Evolutionary conservation across 2,329 filamentous ascomycete species (phyloP).

Genomic region (Cryphonectria nitschkei): DNA sequence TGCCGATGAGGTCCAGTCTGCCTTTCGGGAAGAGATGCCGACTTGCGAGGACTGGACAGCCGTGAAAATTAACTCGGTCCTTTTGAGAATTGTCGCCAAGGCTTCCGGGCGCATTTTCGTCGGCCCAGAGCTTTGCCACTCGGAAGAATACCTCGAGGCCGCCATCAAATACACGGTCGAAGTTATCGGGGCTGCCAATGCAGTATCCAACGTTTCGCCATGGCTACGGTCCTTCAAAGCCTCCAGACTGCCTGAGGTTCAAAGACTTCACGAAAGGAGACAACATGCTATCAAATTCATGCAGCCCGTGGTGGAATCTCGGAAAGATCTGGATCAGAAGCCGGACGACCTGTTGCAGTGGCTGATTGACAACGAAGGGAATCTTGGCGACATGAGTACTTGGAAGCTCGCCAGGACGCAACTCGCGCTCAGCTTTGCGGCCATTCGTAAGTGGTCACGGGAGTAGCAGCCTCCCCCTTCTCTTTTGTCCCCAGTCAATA

Average conservation of each 20-base stretch:
- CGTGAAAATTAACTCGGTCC: not conserved
- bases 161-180: not conserved
- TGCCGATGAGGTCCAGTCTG: not conserved
- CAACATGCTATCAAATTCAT: not conserved
- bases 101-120: not conserved
- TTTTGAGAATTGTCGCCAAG: not conserved
- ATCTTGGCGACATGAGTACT: conserved; percentile 30
- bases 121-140: not conserved
- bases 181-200: not conserved
- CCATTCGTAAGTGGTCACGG: not conserved
- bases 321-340: not conserved
- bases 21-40: not conserved
- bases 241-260: not conserved
- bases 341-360: conserved; percentile 48
- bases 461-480: not conserved
- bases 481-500: not conserved
- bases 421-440: conserved; percentile 41
- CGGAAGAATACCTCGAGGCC: not conserved
- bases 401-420: conserved; percentile 42
- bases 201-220: not conserved
- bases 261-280: not conserved
- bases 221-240: not conserved
- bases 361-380: conserved; percentile 36
- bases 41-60: not conserved
- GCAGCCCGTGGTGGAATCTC: not conserved